Evolutionary conservation across 2,329 filamentous ascomycete genomes (phyloP).

Genomic region (Ophiostoma novo-ulmi): DNA sequence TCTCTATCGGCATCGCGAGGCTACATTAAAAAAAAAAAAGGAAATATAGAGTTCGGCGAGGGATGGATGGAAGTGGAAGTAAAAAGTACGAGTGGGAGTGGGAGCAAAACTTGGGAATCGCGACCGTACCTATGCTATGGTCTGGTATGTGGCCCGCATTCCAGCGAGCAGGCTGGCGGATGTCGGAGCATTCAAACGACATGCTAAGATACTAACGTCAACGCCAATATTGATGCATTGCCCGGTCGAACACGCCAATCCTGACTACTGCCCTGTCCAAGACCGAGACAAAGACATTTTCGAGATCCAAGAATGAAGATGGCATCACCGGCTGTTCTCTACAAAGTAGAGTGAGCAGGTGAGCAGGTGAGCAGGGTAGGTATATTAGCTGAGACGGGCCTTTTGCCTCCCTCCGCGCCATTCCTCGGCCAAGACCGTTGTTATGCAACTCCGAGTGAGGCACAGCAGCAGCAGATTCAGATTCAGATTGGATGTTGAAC

Average conservation of each 20-base stretch:
- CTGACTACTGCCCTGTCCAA: background rate
- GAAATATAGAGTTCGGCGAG: constrained; percentile 4
- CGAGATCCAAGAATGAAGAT: background rate
- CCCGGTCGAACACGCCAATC: constrained; percentile 6
- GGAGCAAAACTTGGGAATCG: background rate
- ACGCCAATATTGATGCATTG: constrained; percentile 2
- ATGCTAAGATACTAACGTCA: background rate
- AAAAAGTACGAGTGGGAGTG: background rate
- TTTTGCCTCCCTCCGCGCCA: background rate
- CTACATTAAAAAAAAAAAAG: background rate
- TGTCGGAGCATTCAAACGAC: background rate
- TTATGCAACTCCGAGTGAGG: background rate
- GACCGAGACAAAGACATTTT: background rate
- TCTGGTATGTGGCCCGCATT: constrained; percentile 12
- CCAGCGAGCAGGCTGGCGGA: background rate
- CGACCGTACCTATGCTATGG: background rate
- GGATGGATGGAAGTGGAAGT: background rate
- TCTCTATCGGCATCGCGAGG: background rate
- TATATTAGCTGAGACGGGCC: background rate
- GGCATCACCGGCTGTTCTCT: background rate
- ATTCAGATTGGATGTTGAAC: no score
- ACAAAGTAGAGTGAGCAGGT: no score
- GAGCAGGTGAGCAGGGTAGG: background rate
- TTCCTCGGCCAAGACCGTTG: constrained; percentile 6
- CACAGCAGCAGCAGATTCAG: background rate